Base-by-base conservation (phyloP, 805 yeast genomes). In the Spathaspora arborariae region DNA sequence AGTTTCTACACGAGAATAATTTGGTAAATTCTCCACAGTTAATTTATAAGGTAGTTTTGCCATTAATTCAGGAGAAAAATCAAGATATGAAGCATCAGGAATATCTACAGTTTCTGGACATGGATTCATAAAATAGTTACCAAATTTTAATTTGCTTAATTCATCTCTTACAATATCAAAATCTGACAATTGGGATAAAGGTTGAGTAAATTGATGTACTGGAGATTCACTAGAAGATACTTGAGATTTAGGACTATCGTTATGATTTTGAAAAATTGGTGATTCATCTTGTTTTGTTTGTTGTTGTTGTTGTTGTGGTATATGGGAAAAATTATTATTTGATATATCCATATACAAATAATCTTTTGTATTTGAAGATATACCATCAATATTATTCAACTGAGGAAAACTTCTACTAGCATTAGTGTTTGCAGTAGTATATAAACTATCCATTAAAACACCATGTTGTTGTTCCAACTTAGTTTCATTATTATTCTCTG, bases 1-100 rank as follows among this genome's bases (percentile, higher is more conserved):
- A 13, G 97, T 92, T 66, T 92, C 99, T 5, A 92, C 99, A 53
- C 99, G 79, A 10, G 97, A 88, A 54, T 81, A 82, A 4, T 79
- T 68, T 1, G 97, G 97, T 39, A 92, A 71, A 44, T 82, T 85
- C 6, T 73, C 63, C 1, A 92, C 69, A 20, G 67, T 62, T 45
- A 86, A 53, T 45, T 73, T 68, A 60, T 78, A 82, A 1, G 80
- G 80, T 44, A 76, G 65, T 4, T 60, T 54, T 13, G 59, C 47
- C 64, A 70, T 58, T n/a, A 64, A 48, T 40, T 61, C 60, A 1
- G 63, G 60, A 2, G 73, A 68, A 47, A 71, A 71, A 48, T 72
- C 75, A 43, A 70, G 58, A 37, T 63, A 63, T 2, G 69, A 53
- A 0, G 68, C 59, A 40, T 64, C 65, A 4, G 66, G 67, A 6